Evolutionary conservation across 257 asterid genomes (phyloP), one percentile per base, ranked within the genome.

Genomic region (Solanum paucissectum): DNA sequence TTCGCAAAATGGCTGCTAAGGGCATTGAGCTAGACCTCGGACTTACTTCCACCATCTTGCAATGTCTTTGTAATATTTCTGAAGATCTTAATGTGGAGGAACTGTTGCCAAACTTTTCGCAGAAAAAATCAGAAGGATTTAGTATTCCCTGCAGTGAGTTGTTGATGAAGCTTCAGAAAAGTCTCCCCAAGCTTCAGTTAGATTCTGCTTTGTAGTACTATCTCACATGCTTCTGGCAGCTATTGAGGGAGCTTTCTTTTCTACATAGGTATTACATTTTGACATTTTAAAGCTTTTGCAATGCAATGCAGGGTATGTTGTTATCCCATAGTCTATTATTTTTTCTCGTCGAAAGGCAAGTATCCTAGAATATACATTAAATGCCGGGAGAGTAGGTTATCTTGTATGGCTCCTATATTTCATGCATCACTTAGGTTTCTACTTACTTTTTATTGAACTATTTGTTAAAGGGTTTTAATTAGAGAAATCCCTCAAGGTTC

Each of bases 21-120:
- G 93, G 93, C 8, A 92, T 94, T 90, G 89, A 49, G 87, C 95
- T 95, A 32, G 98, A 95, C 88, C 89, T 88, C 36, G 64, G 87
- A 87, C 90, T 94, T 42, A 93, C 94, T 27, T 88, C 94, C 2
- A 95, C 96, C 71, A 94, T 94, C 89, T 73, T 95, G 83, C n/a
- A 62, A 11, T 94, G 95, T 87, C 44, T 95, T 5, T 90, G 95
- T 87, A 89, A 93, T 83, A 34, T 89, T 44, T 92, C 95, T 23
- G 93, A 89, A 83, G 91, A 92, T 75, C 83, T 89, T 38, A 87
- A 93, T 38, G 87, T 93, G 81, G 92, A 88, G 12, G 88, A 91
- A 88, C 88, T 91, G 83, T 85, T 95, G 36, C 98, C 98, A 25
- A 88, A 79, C 44, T 94, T 94, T 87, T 64, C 86, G 5, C 90